phyloP scores from a whole-genome alignment of 495 filamentous ascomycete species.

The Halenospora varia region DNA sequence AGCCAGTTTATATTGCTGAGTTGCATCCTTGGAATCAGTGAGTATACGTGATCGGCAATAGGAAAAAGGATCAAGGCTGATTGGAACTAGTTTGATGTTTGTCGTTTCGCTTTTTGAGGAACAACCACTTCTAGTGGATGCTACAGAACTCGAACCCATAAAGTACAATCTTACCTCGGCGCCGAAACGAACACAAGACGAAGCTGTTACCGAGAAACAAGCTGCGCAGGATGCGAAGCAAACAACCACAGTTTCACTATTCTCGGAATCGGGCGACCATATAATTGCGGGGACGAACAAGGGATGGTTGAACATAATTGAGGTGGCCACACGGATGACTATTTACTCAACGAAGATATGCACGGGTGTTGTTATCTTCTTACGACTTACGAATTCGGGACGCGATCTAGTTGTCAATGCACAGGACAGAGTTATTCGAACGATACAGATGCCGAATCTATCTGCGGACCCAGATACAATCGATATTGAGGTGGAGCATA shows the following conservation, averaged over 20 bases:
- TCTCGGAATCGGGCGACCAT: constrained; percentile 77
- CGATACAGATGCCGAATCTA: constrained; percentile 60
- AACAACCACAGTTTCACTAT: constrained; percentile 85
- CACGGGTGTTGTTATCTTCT: constrained; percentile 79
- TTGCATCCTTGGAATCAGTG: constrained; percentile 90
- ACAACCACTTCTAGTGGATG: constrained; percentile 80
- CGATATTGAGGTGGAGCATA: constrained; percentile 89
- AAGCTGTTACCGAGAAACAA: constrained; percentile 70
- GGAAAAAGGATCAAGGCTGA: not conserved
- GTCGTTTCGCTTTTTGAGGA: constrained; percentile 91
- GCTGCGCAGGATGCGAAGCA: constrained; percentile 89
- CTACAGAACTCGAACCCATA: constrained; percentile 57
- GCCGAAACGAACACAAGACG: constrained; percentile 64
- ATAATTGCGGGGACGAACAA: constrained; percentile 90
- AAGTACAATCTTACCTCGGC: constrained; percentile 78
- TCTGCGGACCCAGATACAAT: constrained; percentile 62
- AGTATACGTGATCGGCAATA: constrained; percentile 21
- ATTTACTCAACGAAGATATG: constrained; percentile 85
- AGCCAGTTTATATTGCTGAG: constrained; percentile 92
- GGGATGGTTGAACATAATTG: constrained; percentile 91
- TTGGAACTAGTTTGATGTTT: constrained; percentile 59
- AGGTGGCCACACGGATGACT: constrained; percentile 62
- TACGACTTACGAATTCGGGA: constrained; percentile 79
- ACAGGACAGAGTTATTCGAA: constrained; percentile 88
- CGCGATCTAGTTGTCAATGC: constrained; percentile 84